Evolutionary conservation across 192 early-diverging fungal genomes (phyloP).

Genomic region (Umbelopsis vinacea): DNA sequence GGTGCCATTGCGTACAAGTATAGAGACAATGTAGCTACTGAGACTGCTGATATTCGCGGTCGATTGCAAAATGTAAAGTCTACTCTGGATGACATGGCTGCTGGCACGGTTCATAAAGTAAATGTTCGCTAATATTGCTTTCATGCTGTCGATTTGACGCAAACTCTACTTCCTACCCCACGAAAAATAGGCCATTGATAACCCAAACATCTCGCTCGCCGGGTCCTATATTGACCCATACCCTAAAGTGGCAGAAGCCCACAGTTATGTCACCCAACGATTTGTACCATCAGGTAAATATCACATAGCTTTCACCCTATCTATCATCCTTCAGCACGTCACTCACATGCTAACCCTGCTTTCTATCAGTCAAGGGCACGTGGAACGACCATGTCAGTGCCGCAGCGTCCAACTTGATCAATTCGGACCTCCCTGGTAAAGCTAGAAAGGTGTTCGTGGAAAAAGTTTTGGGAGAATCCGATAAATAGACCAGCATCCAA

Average conservation of each 20-base stretch:
- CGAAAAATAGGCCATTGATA: slow-evolving; percentile 5
- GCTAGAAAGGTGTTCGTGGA: slow-evolving; percentile 8
- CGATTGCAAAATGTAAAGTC: slow-evolving; percentile 22
- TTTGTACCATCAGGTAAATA: slow-evolving; percentile 15
- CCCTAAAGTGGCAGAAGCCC: slow-evolving; percentile 16
- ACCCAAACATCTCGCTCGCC: slow-evolving; percentile 11
- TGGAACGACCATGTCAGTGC: slow-evolving; percentile 11
- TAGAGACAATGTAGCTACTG: not conserved
- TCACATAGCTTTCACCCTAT: not conserved
- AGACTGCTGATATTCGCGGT: slow-evolving; percentile 13
- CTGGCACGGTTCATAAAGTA: slow-evolving; percentile 20
- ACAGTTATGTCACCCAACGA: slow-evolving; percentile 17
- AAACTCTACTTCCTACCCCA: not conserved
- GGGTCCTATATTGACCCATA: slow-evolving; percentile 14
- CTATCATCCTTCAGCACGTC: not conserved
- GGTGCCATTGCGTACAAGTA: slow-evolving; percentile 4
- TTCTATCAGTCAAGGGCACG: slow-evolving; percentile 20
- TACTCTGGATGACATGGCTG: slow-evolving; percentile 20
- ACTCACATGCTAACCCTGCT: slow-evolving; percentile 19
- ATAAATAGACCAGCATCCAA: slow-evolving; percentile 12
- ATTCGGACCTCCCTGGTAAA: slow-evolving; percentile 15
- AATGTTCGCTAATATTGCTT: slow-evolving; percentile 10
- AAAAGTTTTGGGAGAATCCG: slow-evolving; percentile 17
- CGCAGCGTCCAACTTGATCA: slow-evolving; percentile 13
- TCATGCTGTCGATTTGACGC: not conserved